Percentiles rank a stretch among this genome's conserved stretches.
phyloP scores from a whole-genome alignment of 169 alveolate genomes.

The Blepharisma undulans region DNA sequence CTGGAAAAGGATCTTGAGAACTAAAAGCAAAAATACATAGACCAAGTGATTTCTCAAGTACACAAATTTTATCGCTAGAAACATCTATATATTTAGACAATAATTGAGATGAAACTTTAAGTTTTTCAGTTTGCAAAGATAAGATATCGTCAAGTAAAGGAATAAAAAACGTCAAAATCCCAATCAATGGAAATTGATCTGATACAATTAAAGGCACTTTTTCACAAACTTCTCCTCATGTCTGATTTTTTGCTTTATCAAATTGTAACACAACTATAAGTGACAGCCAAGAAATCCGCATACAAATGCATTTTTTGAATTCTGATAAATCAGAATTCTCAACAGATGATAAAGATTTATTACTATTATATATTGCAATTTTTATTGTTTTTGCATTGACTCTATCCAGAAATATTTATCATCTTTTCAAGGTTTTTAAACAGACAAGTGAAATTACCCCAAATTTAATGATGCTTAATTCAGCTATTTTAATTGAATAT shows the following conservation, averaged over 20 bases:
- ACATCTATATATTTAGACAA: not conserved
- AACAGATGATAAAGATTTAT: conserved; percentile 18
- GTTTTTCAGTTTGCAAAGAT: not conserved
- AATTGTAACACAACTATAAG: not conserved
- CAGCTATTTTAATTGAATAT: not conserved
- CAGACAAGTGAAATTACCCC: not conserved
- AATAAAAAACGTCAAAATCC: not conserved
- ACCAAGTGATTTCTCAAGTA: not conserved
- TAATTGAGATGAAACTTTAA: conserved; percentile 24
- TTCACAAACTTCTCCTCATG: not conserved
- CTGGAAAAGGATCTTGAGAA: not conserved
- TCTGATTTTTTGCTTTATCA: conserved; percentile 26
- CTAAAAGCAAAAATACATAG: not conserved
- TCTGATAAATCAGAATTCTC: conserved; percentile 7
- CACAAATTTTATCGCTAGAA: not conserved
- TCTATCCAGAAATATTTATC: not conserved
- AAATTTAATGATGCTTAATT: not conserved
- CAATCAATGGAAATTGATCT: conserved; percentile 31
- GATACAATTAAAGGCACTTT: not conserved
- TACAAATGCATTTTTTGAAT: not conserved
- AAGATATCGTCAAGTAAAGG: not conserved
- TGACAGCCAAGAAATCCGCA: not conserved
- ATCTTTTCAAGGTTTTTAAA: not conserved
- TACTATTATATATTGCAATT: not conserved
- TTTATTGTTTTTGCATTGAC: not conserved